Base-by-base conservation (phyloP, 305 asterid genomes). In the Fraxinus greggii region DNA sequence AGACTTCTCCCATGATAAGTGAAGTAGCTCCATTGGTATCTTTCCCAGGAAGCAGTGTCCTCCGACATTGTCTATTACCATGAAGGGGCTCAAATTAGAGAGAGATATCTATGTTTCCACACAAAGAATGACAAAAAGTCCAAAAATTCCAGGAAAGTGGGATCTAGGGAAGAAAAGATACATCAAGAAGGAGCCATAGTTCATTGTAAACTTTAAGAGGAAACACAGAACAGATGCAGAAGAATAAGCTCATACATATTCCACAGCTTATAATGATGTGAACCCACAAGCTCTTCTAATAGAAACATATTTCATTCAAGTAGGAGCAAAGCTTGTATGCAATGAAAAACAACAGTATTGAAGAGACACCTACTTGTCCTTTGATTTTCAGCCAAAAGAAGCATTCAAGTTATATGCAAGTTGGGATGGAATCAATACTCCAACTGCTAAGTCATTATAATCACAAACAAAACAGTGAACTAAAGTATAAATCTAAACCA, bases 1-100 rank as follows among this genome's bases (percentile, higher is more conserved):
- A 73, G 98, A 92, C 84, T 92, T 91, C 85, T 92, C 98, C 98
- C 97, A 94, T n/a, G 95, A 92, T 67, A 95, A 83, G 82, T 90
- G 92, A 81, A 93, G 92, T 69, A 90, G 78, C 79, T 93, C 98
- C 97, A 97, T 87, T 24, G 98, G 97, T 84, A 97, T 89, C 89
- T 90, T 93, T 72, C 98, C 98, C 87, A 92, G 76, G 81, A 93
- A 90, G 89, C 98, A 95, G 87, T 86, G 89, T 72, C 95, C 95
- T 85, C 89, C 96, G 80, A 42, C 88, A 90, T 93, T 89, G 84
- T 89, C 99, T 95, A 85, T 77, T 82, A 87, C 72, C 81, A 79
- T 40, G 17, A 80, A 65, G 75, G 63, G 84, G 89, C 83, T 65
- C 56, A 84, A 42, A 85, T 79, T 78, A 80, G 87, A 56, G 87